These are phyloP conservation scores for Astrothelium macrocarpum DNA, from an alignment of 495 filamentous ascomycete species.

Conservation along the genomic window DNA sequence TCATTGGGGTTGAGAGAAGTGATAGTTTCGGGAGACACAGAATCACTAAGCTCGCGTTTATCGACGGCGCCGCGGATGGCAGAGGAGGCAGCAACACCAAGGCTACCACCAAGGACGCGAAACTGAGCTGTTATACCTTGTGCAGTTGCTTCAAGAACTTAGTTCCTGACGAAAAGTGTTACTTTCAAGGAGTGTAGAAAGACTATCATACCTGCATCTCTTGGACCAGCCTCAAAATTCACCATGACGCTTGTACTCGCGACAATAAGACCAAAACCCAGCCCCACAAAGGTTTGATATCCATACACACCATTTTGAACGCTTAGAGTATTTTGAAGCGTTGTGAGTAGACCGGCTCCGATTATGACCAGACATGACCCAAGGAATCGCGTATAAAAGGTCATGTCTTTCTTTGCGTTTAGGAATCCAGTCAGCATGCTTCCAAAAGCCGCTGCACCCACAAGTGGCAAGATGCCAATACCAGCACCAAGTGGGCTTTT, in stretches of 20 bases:
- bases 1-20: not conserved
- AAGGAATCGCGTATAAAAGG: not conserved
- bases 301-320: not conserved
- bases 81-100: constrained; percentile 6
- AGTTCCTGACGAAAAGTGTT: not conserved
- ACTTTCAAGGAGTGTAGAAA: not conserved
- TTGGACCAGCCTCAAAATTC: not conserved
- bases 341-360: constrained; percentile 9
- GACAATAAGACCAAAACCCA: constrained; percentile 5
- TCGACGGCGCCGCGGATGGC: constrained; percentile 2
- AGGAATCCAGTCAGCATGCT: constrained; percentile 4
- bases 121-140: constrained; percentile 6
- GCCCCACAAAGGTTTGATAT: constrained; percentile 6
- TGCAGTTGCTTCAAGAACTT: not conserved
- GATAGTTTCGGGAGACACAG: not conserved
- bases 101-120: constrained; percentile 1
- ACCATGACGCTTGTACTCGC: constrained; percentile 1
- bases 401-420: constrained; percentile 5
- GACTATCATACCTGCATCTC: not conserved
- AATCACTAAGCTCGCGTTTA: not conserved
- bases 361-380: constrained; percentile 7
- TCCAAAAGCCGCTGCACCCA: constrained; percentile 9
- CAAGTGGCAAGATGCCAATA: constrained; percentile 8
- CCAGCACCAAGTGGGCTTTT: constrained; percentile 10
- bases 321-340: not conserved